These are phyloP conservation scores for Diaporthe sp. DNA, from an alignment of 2,329 filamentous ascomycete species.

Conservation along the genomic window DNA sequence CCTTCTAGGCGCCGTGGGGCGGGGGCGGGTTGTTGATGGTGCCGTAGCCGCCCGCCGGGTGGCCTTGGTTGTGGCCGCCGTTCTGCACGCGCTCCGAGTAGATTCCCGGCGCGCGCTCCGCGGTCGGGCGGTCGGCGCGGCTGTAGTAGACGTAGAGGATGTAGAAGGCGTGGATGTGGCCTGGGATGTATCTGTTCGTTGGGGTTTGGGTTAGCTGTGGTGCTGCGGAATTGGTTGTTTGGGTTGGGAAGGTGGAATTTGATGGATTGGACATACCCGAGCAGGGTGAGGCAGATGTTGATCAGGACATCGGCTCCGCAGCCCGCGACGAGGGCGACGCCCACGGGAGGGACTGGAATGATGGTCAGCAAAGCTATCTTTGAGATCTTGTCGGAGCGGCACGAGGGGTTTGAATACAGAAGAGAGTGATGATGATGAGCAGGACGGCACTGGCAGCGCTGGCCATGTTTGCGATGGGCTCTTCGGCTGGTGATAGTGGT, in stretches of 20 bases:
- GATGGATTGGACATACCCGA: conserved; percentile 63
- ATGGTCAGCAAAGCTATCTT: conserved; percentile 15
- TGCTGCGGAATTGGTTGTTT: background rate
- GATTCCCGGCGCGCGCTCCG: conserved; percentile 74
- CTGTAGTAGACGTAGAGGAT: conserved; percentile 87
- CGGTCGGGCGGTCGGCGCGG: conserved; percentile 73
- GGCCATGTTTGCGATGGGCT: conserved; percentile 33
- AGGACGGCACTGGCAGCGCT: conserved; percentile 34
- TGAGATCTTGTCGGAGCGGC: background rate
- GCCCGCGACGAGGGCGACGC: conserved; percentile 74
- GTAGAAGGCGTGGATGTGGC: conserved; percentile 86
- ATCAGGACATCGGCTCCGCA: conserved; percentile 76
- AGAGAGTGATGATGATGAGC: conserved; percentile 40
- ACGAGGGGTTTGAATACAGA: conserved; percentile 28
- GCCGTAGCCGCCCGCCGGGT: conserved; percentile 48
- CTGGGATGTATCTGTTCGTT: conserved; percentile 75
- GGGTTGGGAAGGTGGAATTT: conserved; percentile 27
- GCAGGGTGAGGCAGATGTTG: conserved; percentile 76
- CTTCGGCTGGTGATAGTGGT: background rate
- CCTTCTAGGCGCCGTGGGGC: conserved; percentile 5
- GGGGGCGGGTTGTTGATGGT: conserved; percentile 34
- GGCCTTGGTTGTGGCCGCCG: conserved; percentile 77
- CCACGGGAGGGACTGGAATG: conserved; percentile 73
- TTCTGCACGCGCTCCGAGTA: conserved; percentile 81
- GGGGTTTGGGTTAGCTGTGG: background rate